Base-by-base conservation (phyloP, 163 green algal species). In the Prototheca stagnorum region DNA sequence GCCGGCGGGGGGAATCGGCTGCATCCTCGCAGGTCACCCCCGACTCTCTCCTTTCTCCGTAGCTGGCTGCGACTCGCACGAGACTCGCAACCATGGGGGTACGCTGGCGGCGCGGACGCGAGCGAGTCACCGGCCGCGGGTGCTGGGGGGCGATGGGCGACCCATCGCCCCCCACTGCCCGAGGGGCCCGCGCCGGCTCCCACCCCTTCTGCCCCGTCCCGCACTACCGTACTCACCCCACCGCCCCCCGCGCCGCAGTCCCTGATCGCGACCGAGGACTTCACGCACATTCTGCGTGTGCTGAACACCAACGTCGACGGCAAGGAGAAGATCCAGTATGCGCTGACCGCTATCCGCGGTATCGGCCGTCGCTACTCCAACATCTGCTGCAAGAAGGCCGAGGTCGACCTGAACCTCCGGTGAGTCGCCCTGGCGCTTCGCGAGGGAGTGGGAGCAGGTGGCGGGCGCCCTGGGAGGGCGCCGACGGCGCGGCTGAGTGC, bases 231-330 rank as follows among this genome's bases (percentile, higher is more conserved):
- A n/a, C n/a, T n/a, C n/a, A n/a, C n/a, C n/a, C n/a, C n/a, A n/a
- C n/a, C n/a, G n/a, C n/a, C n/a, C n/a, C n/a, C n/a, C n/a, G n/a
- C n/a, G n/a, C 34, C 60, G 71, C 62, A 74, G 74, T 79, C 84
- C 40, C 65, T 98, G 35, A 65, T 97, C 25, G 72, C 73, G 42
- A 77, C 62, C 40, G 81, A 95, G 39, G 76, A 86, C 57, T 98
- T 97, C 60, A 86, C 93, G 82, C 89, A 97, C 78, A 98, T 98
- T 75, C 64, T 98, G 64, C 89, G 89, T 92, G 77, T 98, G 72
- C 76, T 97, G 59, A 97, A 98, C 74, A 98, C 89, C 54, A 98
- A 97, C 77, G 86, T 97, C 9, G 83, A 98, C 72, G 89, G 89
- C 57, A 90, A 89, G 69, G 65, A 86, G 63, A 98, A 98, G 74